Base-by-base conservation (phyloP, 2,329 filamentous ascomycete genomes). In the Curvularia sp. region DNA sequence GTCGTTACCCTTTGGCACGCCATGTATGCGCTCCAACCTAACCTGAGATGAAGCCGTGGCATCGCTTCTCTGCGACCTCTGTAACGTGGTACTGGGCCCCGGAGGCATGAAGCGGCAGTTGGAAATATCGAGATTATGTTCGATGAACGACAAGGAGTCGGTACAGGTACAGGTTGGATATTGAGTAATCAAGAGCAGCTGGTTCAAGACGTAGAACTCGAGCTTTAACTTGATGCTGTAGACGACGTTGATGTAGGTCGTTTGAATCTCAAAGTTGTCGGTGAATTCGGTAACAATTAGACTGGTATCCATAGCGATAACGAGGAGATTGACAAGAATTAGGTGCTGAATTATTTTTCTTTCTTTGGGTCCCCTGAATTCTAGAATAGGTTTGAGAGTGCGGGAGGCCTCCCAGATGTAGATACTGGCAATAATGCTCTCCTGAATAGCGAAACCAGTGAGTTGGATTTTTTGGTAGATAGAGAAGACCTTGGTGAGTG, bases 331-430 rank as follows among this genome's bases (percentile, higher is more conserved):
- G 50, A 73, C 73, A 39, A 71, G 57, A 28, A 80, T 69, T 5
- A 79, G 74, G 41, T 79, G 76, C 2, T 55, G 44, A 10, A 73
- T 55, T 9, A 74, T 58, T 8, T 59, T 65, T 20, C 61, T 58
- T 4, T 60, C 26, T 49, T 33, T 15, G 18, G 55, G 39, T 28
- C 64, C 54, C 31, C 61, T 43, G 48, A 57, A 43, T 13, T 49
- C 44, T 35, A 56, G 55, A 9, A 39, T 60, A 18, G 39, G 46
- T 13, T 50, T 53, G 38, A 81, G 74, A 24, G 80, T 68, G 42
- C 78, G 80, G 41, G 81, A 76, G 1, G 83, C 84, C 43, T 82
- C 78, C 64, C 81, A 83, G 18, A 85, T 75, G 61, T 85, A 85
- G 1, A 85, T 61, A 2, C 75, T 77, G 28, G 61, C 64, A 49